Evolutionary conservation across 2,329 filamentous ascomycete genomes (phyloP).

Genomic region (Decorospora gaudefroyi): DNA sequence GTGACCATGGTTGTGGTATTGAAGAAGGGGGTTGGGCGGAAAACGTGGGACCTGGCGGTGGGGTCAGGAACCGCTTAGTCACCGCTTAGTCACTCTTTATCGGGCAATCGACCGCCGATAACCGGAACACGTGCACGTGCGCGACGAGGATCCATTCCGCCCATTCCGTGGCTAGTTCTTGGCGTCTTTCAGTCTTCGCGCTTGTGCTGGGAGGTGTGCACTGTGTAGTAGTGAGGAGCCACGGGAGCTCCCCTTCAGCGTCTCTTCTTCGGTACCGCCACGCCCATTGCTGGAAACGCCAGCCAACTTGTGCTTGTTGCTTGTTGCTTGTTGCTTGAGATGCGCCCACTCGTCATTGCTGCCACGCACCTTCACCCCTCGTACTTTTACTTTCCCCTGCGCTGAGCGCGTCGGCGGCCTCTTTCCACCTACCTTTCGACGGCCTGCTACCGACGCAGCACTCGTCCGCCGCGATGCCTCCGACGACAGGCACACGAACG

Average conservation of each 20-base stretch:
- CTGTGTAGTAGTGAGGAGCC: slow-evolving; percentile 11
- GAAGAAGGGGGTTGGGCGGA: neutral
- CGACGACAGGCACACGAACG: slow-evolving; percentile 41
- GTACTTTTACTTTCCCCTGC: slow-evolving; percentile 12
- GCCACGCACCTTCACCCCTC: slow-evolving; percentile 23
- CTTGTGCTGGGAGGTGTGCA: slow-evolving; percentile 12
- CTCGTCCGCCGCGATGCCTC: slow-evolving; percentile 41
- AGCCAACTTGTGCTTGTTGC: slow-evolving; percentile 26
- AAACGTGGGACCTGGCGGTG: too few species aligned
- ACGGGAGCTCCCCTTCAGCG: slow-evolving; percentile 18
- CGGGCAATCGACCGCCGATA: slow-evolving; percentile 13
- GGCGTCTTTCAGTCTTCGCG: slow-evolving; percentile 23
- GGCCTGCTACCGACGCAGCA: slow-evolving; percentile 24
- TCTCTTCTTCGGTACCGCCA: slow-evolving; percentile 14
- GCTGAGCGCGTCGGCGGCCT: slow-evolving; percentile 29
- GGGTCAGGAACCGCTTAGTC: too few species aligned
- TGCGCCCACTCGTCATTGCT: slow-evolving; percentile 33
- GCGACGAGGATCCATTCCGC: slow-evolving; percentile 18
- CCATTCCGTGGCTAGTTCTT: slow-evolving; percentile 29
- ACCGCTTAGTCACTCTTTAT: slow-evolving; percentile 19
- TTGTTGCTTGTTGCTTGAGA: slow-evolving; percentile 36
- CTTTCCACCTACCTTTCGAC: slow-evolving; percentile 15
- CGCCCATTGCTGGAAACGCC: slow-evolving; percentile 28
- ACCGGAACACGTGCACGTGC: slow-evolving; percentile 16
- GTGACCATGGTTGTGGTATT: neutral